Conservation (phyloP, 768 basidiomycete genomes). For the Termitomyces sp. region DNA sequence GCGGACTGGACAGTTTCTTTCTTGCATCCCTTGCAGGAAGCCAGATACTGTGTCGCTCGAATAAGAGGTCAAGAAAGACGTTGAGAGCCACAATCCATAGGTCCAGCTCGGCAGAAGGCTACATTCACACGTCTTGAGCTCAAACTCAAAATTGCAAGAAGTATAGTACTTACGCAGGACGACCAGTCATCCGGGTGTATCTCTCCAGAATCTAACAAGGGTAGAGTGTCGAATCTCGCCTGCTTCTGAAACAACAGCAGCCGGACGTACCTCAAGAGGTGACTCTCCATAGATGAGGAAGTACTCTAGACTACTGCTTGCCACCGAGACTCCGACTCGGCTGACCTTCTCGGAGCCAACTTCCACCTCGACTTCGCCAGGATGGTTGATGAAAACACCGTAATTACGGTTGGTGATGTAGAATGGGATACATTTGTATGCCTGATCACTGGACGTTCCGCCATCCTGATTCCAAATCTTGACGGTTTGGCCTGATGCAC, state of each 20-base stretch:
- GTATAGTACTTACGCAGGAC: slow-evolving; percentile 44
- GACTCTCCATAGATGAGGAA: slow-evolving; percentile 70
- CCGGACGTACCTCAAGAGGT: slow-evolving; percentile 49
- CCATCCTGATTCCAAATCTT: slow-evolving; percentile 76
- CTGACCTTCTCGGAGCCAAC: slow-evolving; percentile 65
- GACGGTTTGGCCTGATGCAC: slow-evolving; percentile 45
- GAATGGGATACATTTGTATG: slow-evolving; percentile 67
- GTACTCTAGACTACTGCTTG: slow-evolving; percentile 62
- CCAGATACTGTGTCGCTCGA: slow-evolving; percentile 65
- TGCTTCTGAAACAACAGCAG: not conserved
- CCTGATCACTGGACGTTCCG: slow-evolving; percentile 67
- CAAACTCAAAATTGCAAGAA: slow-evolving; percentile 8
- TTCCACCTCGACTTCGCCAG: slow-evolving; percentile 75
- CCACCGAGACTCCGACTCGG: slow-evolving; percentile 62
- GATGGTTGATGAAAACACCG: slow-evolving; percentile 74
- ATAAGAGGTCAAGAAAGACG: slow-evolving; percentile 72
- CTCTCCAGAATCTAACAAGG: slow-evolving; percentile 48
- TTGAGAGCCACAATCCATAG: slow-evolving; percentile 76
- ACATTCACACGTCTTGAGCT: slow-evolving; percentile 21
- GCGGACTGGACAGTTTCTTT: slow-evolving; percentile 58
- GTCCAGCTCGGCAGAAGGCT: slow-evolving; percentile 71
- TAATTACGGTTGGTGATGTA: slow-evolving; percentile 70
- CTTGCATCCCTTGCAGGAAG: slow-evolving; percentile 70
- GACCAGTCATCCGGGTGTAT: slow-evolving; percentile 60
- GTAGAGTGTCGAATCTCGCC: not conserved